Percentiles rank a stretch among this genome's conserved stretches.
Evolutionary conservation across 140 eudicot species (phyloP).

Genomic region (Stevia rebaudiana): DNA sequence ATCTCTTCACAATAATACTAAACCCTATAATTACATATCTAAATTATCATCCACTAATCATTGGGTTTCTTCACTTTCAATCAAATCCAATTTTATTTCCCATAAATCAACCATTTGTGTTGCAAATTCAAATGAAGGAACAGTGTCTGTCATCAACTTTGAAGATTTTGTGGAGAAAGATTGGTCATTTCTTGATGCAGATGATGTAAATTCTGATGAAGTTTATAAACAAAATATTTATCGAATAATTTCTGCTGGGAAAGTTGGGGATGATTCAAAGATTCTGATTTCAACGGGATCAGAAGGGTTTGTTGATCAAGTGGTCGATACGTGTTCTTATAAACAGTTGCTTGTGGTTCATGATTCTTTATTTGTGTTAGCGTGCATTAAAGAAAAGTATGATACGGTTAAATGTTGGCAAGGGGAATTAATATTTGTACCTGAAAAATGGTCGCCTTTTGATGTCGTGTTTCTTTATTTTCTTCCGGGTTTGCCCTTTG

Average conservation of each 20-base stretch:
- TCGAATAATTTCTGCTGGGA: slow-evolving; percentile 59
- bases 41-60: neutral
- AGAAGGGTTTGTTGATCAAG: slow-evolving; percentile 75
- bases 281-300: slow-evolving; percentile 70
- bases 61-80: slow-evolving; percentile 8
- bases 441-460: slow-evolving; percentile 80
- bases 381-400: slow-evolving; percentile 69
- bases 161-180: slow-evolving; percentile 73
- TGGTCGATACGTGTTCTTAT: slow-evolving; percentile 45
- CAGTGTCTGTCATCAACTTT: slow-evolving; percentile 46
- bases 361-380: slow-evolving; percentile 64
- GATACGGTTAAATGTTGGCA: slow-evolving; percentile 88
- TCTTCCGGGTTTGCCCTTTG: slow-evolving; percentile 65
- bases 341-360: slow-evolving; percentile 71
- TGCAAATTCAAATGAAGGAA: slow-evolving; percentile 43
- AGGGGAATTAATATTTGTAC: slow-evolving; percentile 63
- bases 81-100: slow-evolving; percentile 18
- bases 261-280: slow-evolving; percentile 48
- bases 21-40: slow-evolving; percentile 13
- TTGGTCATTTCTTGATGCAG: slow-evolving; percentile 80
- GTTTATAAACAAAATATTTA: slow-evolving; percentile 39
- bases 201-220: slow-evolving; percentile 32
- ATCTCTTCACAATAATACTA: slow-evolving; percentile 13
- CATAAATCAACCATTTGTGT: slow-evolving; percentile 20
- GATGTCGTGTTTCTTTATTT: slow-evolving; percentile 79